These are phyloP conservation scores for Metschnikowia matae DNA, from an alignment of 805 yeast species.

Conservation along the genomic window DNA sequence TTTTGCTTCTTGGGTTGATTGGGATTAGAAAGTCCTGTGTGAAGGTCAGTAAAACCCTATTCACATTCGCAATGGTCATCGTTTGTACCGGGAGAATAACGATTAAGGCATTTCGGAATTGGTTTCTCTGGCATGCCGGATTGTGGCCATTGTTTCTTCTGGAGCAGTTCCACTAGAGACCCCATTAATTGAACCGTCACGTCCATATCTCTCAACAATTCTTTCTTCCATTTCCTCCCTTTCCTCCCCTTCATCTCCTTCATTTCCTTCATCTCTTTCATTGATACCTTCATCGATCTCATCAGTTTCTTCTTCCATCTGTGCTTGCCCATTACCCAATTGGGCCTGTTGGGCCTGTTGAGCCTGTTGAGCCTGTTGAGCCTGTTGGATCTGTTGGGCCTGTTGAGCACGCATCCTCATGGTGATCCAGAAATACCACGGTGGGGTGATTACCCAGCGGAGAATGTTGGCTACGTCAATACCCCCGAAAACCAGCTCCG, in stretches of 20 bases:
- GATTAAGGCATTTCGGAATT: too few species aligned
- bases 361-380: background rate
- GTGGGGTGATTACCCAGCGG: conserved; percentile 4
- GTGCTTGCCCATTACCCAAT: background rate
- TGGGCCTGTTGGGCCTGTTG: background rate
- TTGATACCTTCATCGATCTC: background rate
- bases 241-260: background rate
- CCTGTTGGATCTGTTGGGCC: background rate
- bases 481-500: background rate
- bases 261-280: background rate
- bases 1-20: too few species aligned
- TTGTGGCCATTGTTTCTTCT: too few species aligned
- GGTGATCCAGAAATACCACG: conserved; percentile 5
- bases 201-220: too few species aligned
- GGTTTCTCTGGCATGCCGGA: too few species aligned
- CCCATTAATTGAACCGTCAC: too few species aligned
- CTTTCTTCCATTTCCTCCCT: background rate
- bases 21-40: too few species aligned
- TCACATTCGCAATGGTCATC: too few species aligned
- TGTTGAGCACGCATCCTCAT: background rate
- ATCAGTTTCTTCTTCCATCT: background rate
- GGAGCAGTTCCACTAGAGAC: too few species aligned
- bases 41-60: too few species aligned
- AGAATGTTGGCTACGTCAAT: background rate
- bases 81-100: too few species aligned